Evolutionary conservation across 176 grass and related monocot species (phyloP).

Genomic region (Hyparrhenia diplandra): DNA sequence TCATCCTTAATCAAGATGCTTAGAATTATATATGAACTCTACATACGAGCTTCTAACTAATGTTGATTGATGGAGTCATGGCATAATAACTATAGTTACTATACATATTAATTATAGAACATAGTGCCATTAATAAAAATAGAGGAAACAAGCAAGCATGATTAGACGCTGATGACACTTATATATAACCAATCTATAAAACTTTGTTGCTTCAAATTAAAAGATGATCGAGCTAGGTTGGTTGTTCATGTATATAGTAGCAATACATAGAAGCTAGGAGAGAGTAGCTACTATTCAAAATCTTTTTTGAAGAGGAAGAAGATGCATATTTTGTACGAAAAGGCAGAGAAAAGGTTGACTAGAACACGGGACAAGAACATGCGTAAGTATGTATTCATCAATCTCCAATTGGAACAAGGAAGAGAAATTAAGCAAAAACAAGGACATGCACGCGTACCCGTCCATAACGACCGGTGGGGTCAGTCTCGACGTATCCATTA

Average conservation of each 20-base stretch:
- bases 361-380: neutral
- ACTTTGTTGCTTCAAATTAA: neutral
- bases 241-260: neutral
- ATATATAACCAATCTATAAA: neutral
- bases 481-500: constrained; percentile 88
- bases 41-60: neutral
- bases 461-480: constrained; percentile 81
- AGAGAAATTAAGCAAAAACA: no score
- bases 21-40: neutral
- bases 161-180: neutral
- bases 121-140: neutral
- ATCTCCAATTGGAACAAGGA: neutral
- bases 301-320: neutral
- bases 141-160: neutral
- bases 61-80: neutral
- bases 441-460: constrained; percentile 36
- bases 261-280: no score
- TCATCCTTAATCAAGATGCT: neutral
- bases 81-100: neutral
- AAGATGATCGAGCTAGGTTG: neutral
- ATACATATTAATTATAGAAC: neutral
- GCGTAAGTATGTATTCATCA: neutral
- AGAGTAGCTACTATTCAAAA: neutral
- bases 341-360: neutral
- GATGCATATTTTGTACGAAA: neutral